Base-by-base conservation (phyloP, 495 filamentous ascomycete genomes). In the Physcia stellaris region DNA sequence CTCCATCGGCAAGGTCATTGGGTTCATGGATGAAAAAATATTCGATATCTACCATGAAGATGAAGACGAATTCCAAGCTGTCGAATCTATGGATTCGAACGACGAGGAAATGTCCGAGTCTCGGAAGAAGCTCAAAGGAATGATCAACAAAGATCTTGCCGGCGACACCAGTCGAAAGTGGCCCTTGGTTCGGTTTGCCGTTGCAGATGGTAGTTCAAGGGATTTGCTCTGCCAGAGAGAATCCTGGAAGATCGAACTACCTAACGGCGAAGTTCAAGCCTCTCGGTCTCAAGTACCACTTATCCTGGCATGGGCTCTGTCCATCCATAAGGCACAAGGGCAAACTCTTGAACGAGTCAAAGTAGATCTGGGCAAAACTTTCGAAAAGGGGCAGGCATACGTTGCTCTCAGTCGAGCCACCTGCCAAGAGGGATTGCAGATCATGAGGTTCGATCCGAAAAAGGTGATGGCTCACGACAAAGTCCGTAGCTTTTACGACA, bases 271-370 rank as follows among this genome's bases (percentile, higher is more conserved):
- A 52, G 69, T 94, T 1, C 90, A 95, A 58, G 90, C 90, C 2
- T 75, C 78, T 24, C 80, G 68, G 17, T 50, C 57, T 42, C 68
- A 72, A 38, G 58, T 72, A 6, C 44, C 90, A 2, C 67, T 98
- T 23, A 96, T 96, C 37, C 68, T 98, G 9, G 90, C 90, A 1
- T 96, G 90, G 90, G 92, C 90, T 11, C 61, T 98, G 12, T 93
- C 84, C 2, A 96, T 98, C 45, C 90, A 98, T 64, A 98, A 98
- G 61, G 90, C 92, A 6, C 90, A 98, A 54, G 90, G 90, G 0
- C 92, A 96, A 53, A 96, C 90, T 11, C 64, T 98, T 31, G 86
- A 94, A 51, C 70, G 90, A 12, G 92, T 96, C 33, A 94, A 93
- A 55, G 87, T 98, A 4, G 86, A 96, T 49, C 67, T 98, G 0